A percentile compares a stretch with the other conserved stretches of the same genome.
Evolutionary conservation across 2,329 filamentous ascomycete species (phyloP).

Genomic region (Ophiostoma ulmi): DNA sequence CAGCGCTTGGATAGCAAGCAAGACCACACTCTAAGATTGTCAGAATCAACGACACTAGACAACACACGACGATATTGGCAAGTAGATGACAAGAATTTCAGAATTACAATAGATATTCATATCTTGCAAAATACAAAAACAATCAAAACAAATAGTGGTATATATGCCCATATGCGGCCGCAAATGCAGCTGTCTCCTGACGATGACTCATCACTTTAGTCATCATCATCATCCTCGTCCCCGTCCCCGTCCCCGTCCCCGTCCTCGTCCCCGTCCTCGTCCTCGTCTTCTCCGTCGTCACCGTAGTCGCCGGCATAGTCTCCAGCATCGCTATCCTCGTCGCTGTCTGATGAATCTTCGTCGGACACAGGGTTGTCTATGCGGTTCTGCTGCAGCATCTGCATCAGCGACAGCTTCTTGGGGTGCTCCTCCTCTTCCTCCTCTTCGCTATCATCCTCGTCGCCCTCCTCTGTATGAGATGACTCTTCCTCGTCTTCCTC

Average conservation of each 20-base stretch:
- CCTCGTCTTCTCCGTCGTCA: neutral
- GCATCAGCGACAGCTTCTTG: constrained; percentile 21
- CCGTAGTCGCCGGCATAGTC: constrained; percentile 8
- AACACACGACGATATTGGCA: neutral
- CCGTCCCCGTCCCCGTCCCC: constrained; percentile 13
- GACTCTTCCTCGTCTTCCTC: constrained; percentile 8
- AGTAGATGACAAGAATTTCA: neutral
- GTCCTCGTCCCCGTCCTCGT: constrained; percentile 13
- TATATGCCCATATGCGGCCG: neutral
- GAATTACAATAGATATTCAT: neutral
- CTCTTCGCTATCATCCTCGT: neutral
- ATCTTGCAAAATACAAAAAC: neutral
- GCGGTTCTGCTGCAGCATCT: constrained; percentile 20
- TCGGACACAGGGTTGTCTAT: constrained; percentile 13
- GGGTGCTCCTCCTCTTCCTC: constrained; percentile 3
- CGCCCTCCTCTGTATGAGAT: constrained; percentile 18
- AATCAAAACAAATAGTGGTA: neutral
- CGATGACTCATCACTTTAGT: constrained; percentile 1
- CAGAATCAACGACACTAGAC: neutral
- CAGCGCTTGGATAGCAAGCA: constrained; percentile 1
- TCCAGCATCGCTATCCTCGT: neutral
- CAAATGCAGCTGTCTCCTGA: neutral
- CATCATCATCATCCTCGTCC: constrained; percentile 7
- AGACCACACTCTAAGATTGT: neutral
- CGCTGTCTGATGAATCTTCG: neutral